A percentile compares a stretch with the other conserved stretches of the same genome.
Conservation (phyloP, 805 yeast genomes). For the Candida broadrunensis region DNA sequence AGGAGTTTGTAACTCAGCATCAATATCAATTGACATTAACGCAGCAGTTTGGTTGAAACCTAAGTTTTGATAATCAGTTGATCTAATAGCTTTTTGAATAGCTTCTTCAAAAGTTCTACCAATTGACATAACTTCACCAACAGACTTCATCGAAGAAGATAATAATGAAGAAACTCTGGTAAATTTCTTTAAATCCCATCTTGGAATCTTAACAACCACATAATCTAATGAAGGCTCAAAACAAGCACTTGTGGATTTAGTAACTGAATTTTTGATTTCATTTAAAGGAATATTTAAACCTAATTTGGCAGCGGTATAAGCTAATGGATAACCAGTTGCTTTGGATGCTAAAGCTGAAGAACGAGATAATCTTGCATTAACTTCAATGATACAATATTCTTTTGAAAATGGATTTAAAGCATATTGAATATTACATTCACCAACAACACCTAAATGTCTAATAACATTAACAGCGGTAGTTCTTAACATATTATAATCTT, state of each 20-base stretch:
- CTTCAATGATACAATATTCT: constrained; percentile 97
- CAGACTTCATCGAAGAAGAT: constrained; percentile 95
- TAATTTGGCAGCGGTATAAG: constrained; percentile 95
- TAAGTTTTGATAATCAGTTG: constrained; percentile 91
- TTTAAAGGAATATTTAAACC: constrained; percentile 91
- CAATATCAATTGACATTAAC: constrained; percentile 88
- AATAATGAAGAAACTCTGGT: constrained; percentile 85
- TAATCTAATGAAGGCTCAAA: constrained; percentile 97
- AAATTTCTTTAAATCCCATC: constrained; percentile 98
- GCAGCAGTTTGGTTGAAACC: constrained; percentile 88
- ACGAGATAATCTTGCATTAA: constrained; percentile 94
- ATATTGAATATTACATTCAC: constrained; percentile 98
- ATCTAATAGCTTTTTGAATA: constrained; percentile 94
- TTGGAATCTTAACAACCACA: constrained; percentile 95
- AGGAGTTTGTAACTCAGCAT: constrained; percentile 90
- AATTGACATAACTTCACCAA: constrained; percentile 97
- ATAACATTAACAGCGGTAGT: constrained; percentile 96
- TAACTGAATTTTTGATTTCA: constrained; percentile 89
- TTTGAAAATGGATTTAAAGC: constrained; percentile 91
- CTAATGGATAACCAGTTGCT: constrained; percentile 98
- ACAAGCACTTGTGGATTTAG: constrained; percentile 91
- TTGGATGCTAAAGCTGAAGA: constrained; percentile 99
- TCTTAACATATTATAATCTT: constrained; percentile 96
- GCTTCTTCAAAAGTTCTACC: constrained; percentile 98
- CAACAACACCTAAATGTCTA: constrained; percentile 97